A percentile compares a stretch with the other conserved stretches of the same genome.
These are phyloP conservation scores for Mercurialis annua DNA, from an alignment of 345 rosid species.

Conservation along the genomic window DNA sequence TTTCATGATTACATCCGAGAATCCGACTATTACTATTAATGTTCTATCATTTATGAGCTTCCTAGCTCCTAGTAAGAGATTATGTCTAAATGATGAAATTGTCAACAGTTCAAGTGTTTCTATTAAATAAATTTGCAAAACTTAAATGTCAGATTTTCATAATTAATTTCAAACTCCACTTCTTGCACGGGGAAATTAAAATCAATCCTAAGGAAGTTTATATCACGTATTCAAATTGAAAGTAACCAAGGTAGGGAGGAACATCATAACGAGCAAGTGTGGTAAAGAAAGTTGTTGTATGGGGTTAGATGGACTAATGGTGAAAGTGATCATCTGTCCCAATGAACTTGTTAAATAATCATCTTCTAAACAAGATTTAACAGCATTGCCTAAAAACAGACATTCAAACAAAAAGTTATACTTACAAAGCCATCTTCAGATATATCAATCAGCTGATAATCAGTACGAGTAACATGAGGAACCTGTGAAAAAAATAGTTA, in stretches of 20 bases:
- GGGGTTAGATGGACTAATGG: background rate
- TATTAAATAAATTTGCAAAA: background rate
- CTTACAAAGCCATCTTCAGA: constrained; percentile 87
- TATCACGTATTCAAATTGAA: background rate
- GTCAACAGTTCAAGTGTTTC: background rate
- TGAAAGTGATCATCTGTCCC: background rate
- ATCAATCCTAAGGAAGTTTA: background rate
- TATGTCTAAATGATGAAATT: too few relatives aligned
- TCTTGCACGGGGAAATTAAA: background rate
- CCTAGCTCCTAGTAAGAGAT: background rate
- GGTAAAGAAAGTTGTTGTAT: background rate
- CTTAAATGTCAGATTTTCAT: background rate
- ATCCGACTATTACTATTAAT: too few relatives aligned
- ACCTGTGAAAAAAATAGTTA: constrained; percentile 34
- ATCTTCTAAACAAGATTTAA: background rate
- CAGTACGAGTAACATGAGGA: constrained; percentile 68
- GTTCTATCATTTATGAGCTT: background rate
- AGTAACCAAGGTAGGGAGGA: background rate
- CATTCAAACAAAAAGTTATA: background rate
- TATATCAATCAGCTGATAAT: constrained; percentile 71
- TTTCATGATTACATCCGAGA: too few relatives aligned
- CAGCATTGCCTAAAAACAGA: background rate
- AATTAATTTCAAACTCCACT: constrained; percentile 6
- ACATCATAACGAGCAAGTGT: background rate
- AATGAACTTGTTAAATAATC: background rate